Conservation (phyloP, 352 stramenopile genomes). For the Peronospora belbahrii region DNA sequence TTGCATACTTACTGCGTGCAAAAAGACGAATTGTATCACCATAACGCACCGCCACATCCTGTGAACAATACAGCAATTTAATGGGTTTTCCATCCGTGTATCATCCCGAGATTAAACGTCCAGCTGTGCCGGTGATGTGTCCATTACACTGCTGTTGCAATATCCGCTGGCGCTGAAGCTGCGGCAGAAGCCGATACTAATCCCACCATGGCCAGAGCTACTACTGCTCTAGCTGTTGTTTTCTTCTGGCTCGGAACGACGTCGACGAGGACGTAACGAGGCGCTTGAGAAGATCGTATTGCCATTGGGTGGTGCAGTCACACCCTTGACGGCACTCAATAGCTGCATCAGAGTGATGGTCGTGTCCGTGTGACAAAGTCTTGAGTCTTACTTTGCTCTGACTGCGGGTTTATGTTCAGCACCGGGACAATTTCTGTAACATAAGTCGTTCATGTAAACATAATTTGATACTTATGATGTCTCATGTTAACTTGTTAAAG, state of each 20-base stretch:
- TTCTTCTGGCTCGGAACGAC: slow-evolving; percentile 7
- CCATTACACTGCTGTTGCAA: slow-evolving; percentile 5
- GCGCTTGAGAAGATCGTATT: slow-evolving; percentile 29
- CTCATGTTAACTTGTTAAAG: too few species aligned
- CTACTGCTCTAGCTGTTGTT: background rate
- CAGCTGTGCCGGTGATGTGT: slow-evolving; percentile 9
- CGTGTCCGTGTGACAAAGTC: background rate
- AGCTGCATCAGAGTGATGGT: slow-evolving; percentile 22
- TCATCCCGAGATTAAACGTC: slow-evolving; percentile 7
- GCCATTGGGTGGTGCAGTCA: slow-evolving; percentile 17
- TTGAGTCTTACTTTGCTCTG: slow-evolving; percentile 1
- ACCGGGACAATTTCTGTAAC: slow-evolving; percentile 4
- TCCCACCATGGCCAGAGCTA: background rate
- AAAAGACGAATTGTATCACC: slow-evolving; percentile 64
- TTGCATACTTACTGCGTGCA: slow-evolving; percentile 55
- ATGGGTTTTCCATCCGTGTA: background rate
- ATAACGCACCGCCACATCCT: slow-evolving; percentile 57
- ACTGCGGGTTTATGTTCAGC: slow-evolving; percentile 3
- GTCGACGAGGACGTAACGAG: slow-evolving; percentile 20
- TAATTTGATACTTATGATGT: too few species aligned
- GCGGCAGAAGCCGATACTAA: slow-evolving; percentile 13
- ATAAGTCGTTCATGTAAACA: too few species aligned
- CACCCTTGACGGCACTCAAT: slow-evolving; percentile 28
- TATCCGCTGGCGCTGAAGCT: slow-evolving; percentile 19
- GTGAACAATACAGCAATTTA: slow-evolving; percentile 1